Base-by-base conservation (phyloP, 1,284 basidiomycete genomes). In the Leccinum fuscescens region DNA sequence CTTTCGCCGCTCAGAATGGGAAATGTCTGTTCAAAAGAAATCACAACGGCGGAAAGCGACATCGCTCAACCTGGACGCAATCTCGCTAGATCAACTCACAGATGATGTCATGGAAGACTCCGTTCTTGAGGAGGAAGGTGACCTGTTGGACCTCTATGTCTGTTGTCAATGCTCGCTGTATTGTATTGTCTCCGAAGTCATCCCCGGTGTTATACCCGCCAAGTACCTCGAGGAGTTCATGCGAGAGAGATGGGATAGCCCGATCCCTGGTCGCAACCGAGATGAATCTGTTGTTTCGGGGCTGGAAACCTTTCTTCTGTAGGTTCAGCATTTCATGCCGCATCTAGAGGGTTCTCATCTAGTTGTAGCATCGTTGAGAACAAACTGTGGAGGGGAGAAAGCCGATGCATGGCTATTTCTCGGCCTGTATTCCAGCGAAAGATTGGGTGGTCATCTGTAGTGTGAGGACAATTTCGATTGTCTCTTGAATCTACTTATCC, bases 161-260 rank as follows among this genome's bases (percentile, higher is more conserved):
- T 93, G 90, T 70, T 93, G 91, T 68, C 90, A 92, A 68, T 93
- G 91, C 72, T 85, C 84, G 22, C 75, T 87, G 62, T 89, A 88
- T 69, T 84, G 86, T 62, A 77, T 90, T 50, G 86, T 83, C 3
- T 90, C 88, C 15, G 80, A 81, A 29, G 75, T 87, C 54, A 85
- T 92, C 50, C 84, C 89, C 37, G 89, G 89, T 7, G 84, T 92
- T 31, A 79, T 93, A 60, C 83, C 88, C 11, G 71, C 76, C 46
- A 81, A 81, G 59, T 74, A 81, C 55, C 77, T 82, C 49, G 78
- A 82, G 29, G 76, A 78, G 48, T 77, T 82, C 55, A 71, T 69
- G 15, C 73, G 69, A 65, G 64, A 81, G 52, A 81, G 77, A 66
- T 63, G 67, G 42, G 73, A 74, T 37, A 74, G 79, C 59, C 83